Conservation (phyloP, 202 grass and related monocot genomes). For the Musa balbisiana region DNA sequence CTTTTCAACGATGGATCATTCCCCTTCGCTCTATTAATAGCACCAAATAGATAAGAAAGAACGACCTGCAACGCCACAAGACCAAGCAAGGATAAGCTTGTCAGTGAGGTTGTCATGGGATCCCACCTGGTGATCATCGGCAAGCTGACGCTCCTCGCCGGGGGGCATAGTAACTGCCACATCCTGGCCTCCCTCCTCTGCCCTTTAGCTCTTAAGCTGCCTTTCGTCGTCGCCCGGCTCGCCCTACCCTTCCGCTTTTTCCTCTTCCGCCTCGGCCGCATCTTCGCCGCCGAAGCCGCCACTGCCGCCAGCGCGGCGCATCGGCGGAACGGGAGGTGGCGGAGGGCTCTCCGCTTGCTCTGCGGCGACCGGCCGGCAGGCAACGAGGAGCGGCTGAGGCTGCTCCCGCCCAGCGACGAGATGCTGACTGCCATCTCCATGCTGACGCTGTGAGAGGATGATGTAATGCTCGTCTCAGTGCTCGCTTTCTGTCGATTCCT, state of each 20-base stretch:
- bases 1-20: no score
- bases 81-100: no score
- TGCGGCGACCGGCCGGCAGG: not conserved
- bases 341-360: slow-evolving; percentile 13
- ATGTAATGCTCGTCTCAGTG: no score
- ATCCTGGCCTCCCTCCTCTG: slow-evolving; percentile 13
- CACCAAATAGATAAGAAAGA: no score
- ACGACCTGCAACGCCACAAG: no score
- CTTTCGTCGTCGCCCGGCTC: slow-evolving; percentile 1
- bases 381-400: not conserved
- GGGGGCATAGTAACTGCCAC: slow-evolving; percentile 17
- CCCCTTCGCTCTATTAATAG: no score
- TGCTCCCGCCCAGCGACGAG: slow-evolving; percentile 11
- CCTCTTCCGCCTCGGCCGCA: slow-evolving; percentile 27
- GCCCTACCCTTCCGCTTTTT: slow-evolving; percentile 18
- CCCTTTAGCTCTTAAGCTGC: slow-evolving; percentile 22
- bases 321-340: not conserved
- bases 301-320: no score
- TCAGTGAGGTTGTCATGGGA: not conserved
- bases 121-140: slow-evolving; percentile 11
- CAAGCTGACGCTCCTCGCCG: slow-evolving; percentile 13
- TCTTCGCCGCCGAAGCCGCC: not conserved
- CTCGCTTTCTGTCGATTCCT: not conserved
- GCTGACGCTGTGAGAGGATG: slow-evolving; percentile 3
- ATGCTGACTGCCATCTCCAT: slow-evolving; percentile 14